Base-by-base conservation (phyloP, 495 filamentous ascomycete genomes). In the Glutinoglossum americanum region DNA sequence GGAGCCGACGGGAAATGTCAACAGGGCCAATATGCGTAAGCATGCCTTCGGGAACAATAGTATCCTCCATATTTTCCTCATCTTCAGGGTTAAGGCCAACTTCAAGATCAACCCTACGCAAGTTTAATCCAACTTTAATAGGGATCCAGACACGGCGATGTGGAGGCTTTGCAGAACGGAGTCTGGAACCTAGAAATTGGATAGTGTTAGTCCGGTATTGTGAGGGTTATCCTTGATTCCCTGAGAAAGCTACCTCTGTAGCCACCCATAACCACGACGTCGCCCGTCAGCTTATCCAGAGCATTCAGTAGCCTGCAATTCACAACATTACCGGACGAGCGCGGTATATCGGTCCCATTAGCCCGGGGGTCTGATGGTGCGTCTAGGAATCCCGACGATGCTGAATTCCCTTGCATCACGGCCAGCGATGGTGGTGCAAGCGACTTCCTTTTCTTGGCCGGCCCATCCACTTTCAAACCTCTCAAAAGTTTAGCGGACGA, bases 21-120 rank as follows among this genome's bases (percentile, higher is more conserved):
- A 98, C 83, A 0, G 89, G 89, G 0, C 92, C 92, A 55, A 96
- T 85, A 65, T 93, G 80, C 28, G 85, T 83, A 2, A 98, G 75
- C 74, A 94, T 93, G 1, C 87, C 92, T 15, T 80, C 84, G 0
- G 89, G 74, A 57, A 86, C 83, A 56, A 97, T 87, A 17, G 71
- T 76, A 59, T 92, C 79, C 61, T 83, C 78, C 81, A 90, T 90
- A 5, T 69, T 76, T 62, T 93, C 86, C 62, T 97, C 90, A 60
- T 94, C 90, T 63, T 89, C 85, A 10, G 77, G 79, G 8, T 83
- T 74, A 26, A 96, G 64, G 1, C 89, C 90, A 49, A 97, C 82
- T 65, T 94, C 89, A 7, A 97, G 73, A 66, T 97, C 84, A 0
- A 92, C 89, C 67, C 90, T 93, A 47, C 89, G 81, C 32, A 98